Conservation (phyloP, 371 early-diverging fungal genomes). For the Lichtheimia ornata region DNA sequence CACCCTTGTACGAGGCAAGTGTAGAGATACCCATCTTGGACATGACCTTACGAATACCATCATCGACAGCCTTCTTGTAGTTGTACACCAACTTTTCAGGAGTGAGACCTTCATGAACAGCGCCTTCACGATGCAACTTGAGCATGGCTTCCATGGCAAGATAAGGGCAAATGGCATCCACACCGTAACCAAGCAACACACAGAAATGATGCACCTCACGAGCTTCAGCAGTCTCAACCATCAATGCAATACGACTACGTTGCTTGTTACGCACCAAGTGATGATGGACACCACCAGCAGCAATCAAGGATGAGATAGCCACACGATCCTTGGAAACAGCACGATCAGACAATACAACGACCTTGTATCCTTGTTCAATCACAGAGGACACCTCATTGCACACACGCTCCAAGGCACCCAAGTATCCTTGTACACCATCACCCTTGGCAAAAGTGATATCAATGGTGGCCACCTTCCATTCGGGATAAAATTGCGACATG, state of each 20-base stretch:
- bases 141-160: slow-evolving; percentile 85
- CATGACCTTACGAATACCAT: slow-evolving; percentile 97
- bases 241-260: slow-evolving; percentile 85
- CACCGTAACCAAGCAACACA: slow-evolving; percentile 96
- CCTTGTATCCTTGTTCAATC: slow-evolving; percentile 80
- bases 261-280: slow-evolving; percentile 86
- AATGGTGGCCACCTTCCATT: slow-evolving; percentile 83
- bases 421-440: slow-evolving; percentile 80
- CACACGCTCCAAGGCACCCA: slow-evolving; percentile 77
- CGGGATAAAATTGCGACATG: slow-evolving; percentile 60
- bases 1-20: slow-evolving; percentile 96
- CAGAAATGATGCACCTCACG: slow-evolving; percentile 97
- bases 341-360: slow-evolving; percentile 86
- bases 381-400: slow-evolving; percentile 80
- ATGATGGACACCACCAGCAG: slow-evolving; percentile 96
- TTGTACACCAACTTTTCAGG: slow-evolving; percentile 70
- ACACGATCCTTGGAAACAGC: slow-evolving; percentile 70
- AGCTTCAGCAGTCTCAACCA: slow-evolving; percentile 94
- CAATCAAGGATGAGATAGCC: slow-evolving; percentile 85
- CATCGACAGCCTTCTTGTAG: slow-evolving; percentile 85
- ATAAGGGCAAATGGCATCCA: slow-evolving; percentile 95
- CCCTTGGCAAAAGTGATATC: slow-evolving; percentile 83
- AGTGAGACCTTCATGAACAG: slow-evolving; percentile 56
- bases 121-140: slow-evolving; percentile 85
- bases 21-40: slow-evolving; percentile 99